Base-by-base conservation (phyloP, 352 stramenopile genomes). In the Globisporangium spinosum region DNA sequence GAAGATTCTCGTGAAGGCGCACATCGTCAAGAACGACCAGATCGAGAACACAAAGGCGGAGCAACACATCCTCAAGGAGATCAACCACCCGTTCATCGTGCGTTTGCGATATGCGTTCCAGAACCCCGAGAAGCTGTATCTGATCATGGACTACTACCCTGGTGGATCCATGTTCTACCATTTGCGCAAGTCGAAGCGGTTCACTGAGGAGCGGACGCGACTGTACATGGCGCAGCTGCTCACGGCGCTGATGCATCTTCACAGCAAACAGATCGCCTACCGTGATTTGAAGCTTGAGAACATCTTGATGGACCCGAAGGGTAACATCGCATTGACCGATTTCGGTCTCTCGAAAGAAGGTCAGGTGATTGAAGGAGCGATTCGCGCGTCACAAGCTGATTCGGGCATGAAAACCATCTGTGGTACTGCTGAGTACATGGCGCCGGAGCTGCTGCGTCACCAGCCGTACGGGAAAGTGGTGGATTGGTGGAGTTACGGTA, bases 101-200 rank as follows among this genome's bases (percentile, higher is more conserved):
- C 89, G 87, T 0, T 63, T 97, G 45, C 87, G 89, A 5, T 95
- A 89, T 65, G 89, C 89, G 5, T 96, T 97, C 73, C 89, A 97
- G 70, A 97, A 94, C 67, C 55, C 84, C 0, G 88, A 97, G 55
- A 95, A 95, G 54, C 72, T 99, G 9, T 99, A 99, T 70, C 75
- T 98, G 62, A 93, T 98, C 58, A 98, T 98, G 86, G 94, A 98
- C 66, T 98, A 98, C 73, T 97, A 98, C 66, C 90, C 89, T 4
- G 89, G 89, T 34, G 89, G 89, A 2, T 95, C 87, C 0, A 93
- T 97, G 85, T 97, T 95, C 72, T 94, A 95, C 69, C 89, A 96
- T 47, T 43, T 97, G 57, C 85, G 87, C 62, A 95, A 95, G 65
- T 95, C 87, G 0, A 96, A 96, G 68, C 77, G 89, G 1, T 96